Percentiles rank a stretch among this genome's conserved stretches.
These are phyloP conservation scores for Leishmania arabica DNA, from an alignment of 208 protist genomes.

Conservation along the genomic window DNA sequence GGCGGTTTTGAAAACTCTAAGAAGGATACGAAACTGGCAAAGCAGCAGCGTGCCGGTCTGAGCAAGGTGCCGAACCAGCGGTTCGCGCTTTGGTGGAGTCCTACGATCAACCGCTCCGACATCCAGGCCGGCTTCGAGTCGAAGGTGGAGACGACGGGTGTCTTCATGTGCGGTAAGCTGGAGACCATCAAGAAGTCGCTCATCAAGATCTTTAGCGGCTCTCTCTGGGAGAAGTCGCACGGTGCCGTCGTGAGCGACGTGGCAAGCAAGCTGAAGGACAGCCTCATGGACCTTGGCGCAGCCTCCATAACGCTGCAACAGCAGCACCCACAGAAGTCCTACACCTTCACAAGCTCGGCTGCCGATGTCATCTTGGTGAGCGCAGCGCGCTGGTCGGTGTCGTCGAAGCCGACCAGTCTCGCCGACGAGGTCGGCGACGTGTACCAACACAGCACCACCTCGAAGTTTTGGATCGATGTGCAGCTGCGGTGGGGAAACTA, in stretches of 20 bases:
- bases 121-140: conserved; percentile 99
- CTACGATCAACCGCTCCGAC: conserved; percentile 99
- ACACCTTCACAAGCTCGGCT: conserved; percentile 92
- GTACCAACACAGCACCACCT: conserved; percentile 77
- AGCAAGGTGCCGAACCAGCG: conserved; percentile 99
- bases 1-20: conserved; percentile 99
- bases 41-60: conserved; percentile 99
- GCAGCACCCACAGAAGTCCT: conserved; percentile 94
- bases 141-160: conserved; percentile 99
- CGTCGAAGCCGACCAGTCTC: conserved; percentile 86
- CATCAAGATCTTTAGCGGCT: conserved; percentile 99
- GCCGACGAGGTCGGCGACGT: conserved; percentile 81
- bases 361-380: conserved; percentile 97
- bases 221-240: conserved; percentile 99
- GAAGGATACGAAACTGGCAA: conserved; percentile 99
- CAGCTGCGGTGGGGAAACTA: conserved; percentile 99
- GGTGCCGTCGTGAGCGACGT: conserved; percentile 99
- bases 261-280: conserved; percentile 97
- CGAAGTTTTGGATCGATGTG: conserved; percentile 99
- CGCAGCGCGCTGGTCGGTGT: conserved; percentile 96
- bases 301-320: conserved; percentile 98
- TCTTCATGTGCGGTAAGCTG: conserved; percentile 99
- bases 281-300: conserved; percentile 99
- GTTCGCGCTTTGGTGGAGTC: conserved; percentile 99
- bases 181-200: conserved; percentile 99